phyloP scores from a whole-genome alignment of 1,284 basidiomycete genomes.

The Microbotryum saponariae region DNA sequence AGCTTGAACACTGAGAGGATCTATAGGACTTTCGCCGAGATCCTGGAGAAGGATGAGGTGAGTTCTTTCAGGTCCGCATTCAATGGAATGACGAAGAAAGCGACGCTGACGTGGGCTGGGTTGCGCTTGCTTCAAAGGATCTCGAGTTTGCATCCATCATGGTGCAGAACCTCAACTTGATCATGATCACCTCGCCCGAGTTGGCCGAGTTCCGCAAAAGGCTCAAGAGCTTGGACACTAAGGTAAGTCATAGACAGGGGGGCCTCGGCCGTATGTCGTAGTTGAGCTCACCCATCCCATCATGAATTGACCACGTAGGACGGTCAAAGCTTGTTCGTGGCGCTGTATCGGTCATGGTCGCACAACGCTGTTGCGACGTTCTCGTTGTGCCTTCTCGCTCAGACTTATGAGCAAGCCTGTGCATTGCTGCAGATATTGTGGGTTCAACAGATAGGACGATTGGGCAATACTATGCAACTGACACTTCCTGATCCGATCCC shows the following conservation, averaged over 20 bases:
- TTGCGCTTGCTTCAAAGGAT: conserved; percentile 51
- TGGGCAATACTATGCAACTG: background rate
- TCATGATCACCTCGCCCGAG: conserved; percentile 93
- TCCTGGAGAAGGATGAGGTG: conserved; percentile 94
- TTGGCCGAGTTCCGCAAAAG: conserved; percentile 85
- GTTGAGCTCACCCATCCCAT: background rate
- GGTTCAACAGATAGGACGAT: conserved; percentile 38
- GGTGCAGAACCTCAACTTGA: conserved; percentile 93
- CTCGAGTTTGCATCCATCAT: conserved; percentile 95
- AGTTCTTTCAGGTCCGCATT: conserved; percentile 30
- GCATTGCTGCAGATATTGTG: conserved; percentile 95
- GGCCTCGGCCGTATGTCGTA: no score
- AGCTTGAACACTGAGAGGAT: conserved; percentile 93
- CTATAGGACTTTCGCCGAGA: conserved; percentile 91
- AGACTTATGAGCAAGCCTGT: conserved; percentile 97
- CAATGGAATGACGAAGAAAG: no score
- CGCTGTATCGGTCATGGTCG: conserved; percentile 94
- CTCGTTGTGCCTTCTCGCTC: conserved; percentile 87
- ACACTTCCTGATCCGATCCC: background rate
- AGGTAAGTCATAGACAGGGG: conserved; percentile 47
- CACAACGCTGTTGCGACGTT: conserved; percentile 97
- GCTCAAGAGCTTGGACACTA: conserved; percentile 86
- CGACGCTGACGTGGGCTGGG: no score
- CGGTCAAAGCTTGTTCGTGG: conserved; percentile 84
- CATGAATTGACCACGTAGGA: conserved; percentile 52